Evolutionary conservation across 352 stramenopile species (phyloP).

Genomic region (Phytophthora capsici): DNA sequence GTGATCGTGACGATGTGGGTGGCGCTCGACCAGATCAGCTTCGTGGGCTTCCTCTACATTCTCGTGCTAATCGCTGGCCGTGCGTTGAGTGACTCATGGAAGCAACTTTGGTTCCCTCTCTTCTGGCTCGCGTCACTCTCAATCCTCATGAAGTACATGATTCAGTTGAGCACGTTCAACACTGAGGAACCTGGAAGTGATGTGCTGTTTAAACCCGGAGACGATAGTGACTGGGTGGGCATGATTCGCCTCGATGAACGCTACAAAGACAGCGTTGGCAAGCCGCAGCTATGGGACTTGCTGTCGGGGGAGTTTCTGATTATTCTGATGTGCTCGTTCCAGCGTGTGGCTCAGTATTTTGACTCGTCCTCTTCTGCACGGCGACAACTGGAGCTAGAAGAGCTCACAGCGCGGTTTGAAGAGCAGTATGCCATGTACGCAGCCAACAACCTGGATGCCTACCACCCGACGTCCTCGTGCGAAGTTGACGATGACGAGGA

Average conservation of each 20-base stretch:
- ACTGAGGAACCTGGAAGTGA: constrained; percentile 29
- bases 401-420: constrained; percentile 53
- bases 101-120: constrained; percentile 77
- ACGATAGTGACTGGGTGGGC: constrained; percentile 65
- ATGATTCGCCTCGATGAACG: constrained; percentile 59
- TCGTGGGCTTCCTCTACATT: constrained; percentile 71
- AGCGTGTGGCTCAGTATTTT: constrained; percentile 76
- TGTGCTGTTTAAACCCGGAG: constrained; percentile 50
- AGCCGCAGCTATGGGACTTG: constrained; percentile 58
- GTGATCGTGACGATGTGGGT: constrained; percentile 77
- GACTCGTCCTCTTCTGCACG: constrained; percentile 52
- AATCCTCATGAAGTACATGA: constrained; percentile 67
- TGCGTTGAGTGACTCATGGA: constrained; percentile 64
- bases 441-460: constrained; percentile 41
- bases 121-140: constrained; percentile 78
- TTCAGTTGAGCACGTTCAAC: constrained; percentile 70
- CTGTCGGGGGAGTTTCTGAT: constrained; percentile 65
- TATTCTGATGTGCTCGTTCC: constrained; percentile 77
- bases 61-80: constrained; percentile 65
- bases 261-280: constrained; percentile 38
- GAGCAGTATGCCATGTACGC: constrained; percentile 51
- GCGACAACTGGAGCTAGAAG: constrained; percentile 41
- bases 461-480: constrained; percentile 57
- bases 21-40: constrained; percentile 66
- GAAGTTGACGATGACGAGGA: constrained; percentile 63